phyloP scores from a whole-genome alignment of 176 grass and related monocot genomes.

The Oryza rufipogon region DNA sequence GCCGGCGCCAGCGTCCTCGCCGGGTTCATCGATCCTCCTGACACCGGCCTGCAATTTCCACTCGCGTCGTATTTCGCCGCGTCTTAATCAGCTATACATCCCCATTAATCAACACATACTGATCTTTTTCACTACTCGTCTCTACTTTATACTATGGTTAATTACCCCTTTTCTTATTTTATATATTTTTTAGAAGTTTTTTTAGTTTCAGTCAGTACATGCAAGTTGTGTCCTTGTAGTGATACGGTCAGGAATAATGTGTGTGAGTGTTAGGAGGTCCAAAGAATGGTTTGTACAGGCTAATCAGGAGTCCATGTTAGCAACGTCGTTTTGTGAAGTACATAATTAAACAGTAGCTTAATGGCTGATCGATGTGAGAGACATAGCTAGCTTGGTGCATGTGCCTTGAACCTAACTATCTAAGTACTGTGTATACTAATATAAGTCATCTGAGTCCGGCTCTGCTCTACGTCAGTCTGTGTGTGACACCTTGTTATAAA shows the following conservation, averaged over 20 bases:
- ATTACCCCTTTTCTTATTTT: neutral
- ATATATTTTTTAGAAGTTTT: neutral
- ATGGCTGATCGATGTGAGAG: neutral
- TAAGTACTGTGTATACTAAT: neutral
- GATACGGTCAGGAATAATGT: neutral
- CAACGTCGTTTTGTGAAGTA: neutral
- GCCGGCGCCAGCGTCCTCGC: conserved; percentile 90
- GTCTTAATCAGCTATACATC: conserved; percentile 42
- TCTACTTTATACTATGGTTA: neutral
- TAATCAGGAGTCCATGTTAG: neutral
- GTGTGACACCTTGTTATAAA: conserved; percentile 25
- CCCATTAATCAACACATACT: neutral
- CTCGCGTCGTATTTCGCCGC: conserved; percentile 46
- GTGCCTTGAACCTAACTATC: neutral
- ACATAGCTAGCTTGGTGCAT: neutral
- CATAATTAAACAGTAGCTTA: neutral
- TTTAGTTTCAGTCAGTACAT: neutral
- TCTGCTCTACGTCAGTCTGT: conserved; percentile 4
- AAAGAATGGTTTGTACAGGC: neutral
- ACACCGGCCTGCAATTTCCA: conserved; percentile 88
- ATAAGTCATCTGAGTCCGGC: neutral
- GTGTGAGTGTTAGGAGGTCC: neutral
- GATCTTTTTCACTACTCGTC: neutral
- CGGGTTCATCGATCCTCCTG: conserved; percentile 98
- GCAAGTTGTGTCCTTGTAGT: neutral